phyloP scores from a whole-genome alignment of 1,284 basidiomycete species.

The Afroboletus lepidellus region DNA sequence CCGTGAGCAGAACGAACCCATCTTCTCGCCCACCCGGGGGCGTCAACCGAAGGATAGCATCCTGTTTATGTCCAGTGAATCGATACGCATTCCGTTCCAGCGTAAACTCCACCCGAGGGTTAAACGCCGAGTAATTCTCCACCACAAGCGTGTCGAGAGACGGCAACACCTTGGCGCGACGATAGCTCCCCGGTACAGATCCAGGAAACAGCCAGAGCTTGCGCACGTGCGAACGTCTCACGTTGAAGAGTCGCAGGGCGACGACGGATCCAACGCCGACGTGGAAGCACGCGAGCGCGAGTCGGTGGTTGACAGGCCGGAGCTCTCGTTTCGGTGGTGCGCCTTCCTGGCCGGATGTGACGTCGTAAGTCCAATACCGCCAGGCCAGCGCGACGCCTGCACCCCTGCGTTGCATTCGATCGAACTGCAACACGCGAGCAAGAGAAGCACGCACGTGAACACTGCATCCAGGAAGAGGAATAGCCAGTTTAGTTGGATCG shows the following conservation, averaged over 20 bases:
- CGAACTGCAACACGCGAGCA: background rate
- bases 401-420: conserved; percentile 16
- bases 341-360: conserved; percentile 15
- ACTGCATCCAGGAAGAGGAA: conserved; percentile 64
- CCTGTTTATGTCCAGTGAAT: conserved; percentile 23
- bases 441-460: conserved; percentile 38
- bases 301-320: conserved; percentile 32
- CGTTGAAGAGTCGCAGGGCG: conserved; percentile 28
- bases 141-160: conserved; percentile 28
- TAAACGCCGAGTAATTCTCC: conserved; percentile 25
- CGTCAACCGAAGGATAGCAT: conserved; percentile 21
- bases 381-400: conserved; percentile 41
- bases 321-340: conserved; percentile 21
- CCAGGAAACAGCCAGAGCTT: conserved; percentile 33
- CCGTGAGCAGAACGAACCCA: conserved; percentile 21
- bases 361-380: conserved; percentile 30
- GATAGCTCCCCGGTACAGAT: conserved; percentile 26
- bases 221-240: conserved; percentile 29
- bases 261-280: conserved; percentile 31
- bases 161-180: conserved; percentile 21
- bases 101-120: conserved; percentile 24
- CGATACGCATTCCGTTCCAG: conserved; percentile 27
- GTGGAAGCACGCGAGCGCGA: conserved; percentile 30
- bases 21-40: conserved; percentile 16
- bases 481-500: conserved; percentile 24